Evolutionary conservation across 2,329 filamentous ascomycete genomes (phyloP), one percentile per base, ranked within the genome.

Genomic region (Penicillium sp.): DNA sequence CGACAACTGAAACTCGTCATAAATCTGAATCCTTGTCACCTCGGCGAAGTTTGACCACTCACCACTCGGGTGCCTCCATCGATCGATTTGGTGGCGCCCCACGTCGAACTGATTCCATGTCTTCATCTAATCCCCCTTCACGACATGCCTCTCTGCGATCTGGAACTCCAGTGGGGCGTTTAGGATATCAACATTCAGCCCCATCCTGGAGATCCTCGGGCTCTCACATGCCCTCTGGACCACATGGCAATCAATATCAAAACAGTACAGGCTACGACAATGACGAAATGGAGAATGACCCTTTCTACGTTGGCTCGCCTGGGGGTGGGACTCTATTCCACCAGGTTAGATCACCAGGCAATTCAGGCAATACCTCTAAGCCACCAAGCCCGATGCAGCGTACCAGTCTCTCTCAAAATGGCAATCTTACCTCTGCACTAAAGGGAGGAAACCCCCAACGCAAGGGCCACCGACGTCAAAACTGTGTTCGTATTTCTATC

Each of bases 401-500:
- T 23, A 56, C 65, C 7, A 68, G 66, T 33, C 54, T 62, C 15
- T 66, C 67, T 27, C 54, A 58, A 12, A 69, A 62, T 40, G 56
- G 61, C 2, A 64, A 67, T 31, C 51, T 72, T 37, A 60, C 67
- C 21, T 75, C 73, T 5, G 72, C 73, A 6, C 52, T 75, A 53
- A 75, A 74, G 50, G 66, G 67, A 8, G 65, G 67, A 4, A 72
- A 67, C 10, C 67, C 67, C 1, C 65, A 68, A n/a, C 71, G 73
- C 29, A 75, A 74, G 53, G 73, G 75, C 13, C 76, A 80, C 57
- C 68, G 69, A 49, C 72, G 76, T 38, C 75, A 78, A 40, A 78
- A 78, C 47, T 78, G 75, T 53, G 73, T 79, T 3, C 73, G 76
- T 21, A 77, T 79, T 50, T 74, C 76, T 1, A 75, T 73, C 31